Conservation (phyloP, 495 filamentous ascomycete species). For the Penicillium canariense region DNA sequence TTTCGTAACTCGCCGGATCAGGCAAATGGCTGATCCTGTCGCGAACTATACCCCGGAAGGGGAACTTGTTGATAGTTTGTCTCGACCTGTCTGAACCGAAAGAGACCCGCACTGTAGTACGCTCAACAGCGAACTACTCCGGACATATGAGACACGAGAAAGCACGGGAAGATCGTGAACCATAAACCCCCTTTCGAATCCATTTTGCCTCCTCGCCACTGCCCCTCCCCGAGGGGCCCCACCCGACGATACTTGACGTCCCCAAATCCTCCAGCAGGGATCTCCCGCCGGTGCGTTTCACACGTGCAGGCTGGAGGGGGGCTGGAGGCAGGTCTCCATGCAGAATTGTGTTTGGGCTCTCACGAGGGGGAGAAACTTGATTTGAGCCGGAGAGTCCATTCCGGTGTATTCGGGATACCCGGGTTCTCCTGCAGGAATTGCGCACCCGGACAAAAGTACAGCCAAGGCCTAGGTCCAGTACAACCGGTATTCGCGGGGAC, state of each 20-base stretch:
- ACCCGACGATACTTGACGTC: not conserved
- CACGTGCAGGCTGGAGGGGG: constrained; percentile 11
- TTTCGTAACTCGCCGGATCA: not conserved
- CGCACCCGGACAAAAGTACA: constrained; percentile 6
- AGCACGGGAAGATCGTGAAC: too few relatives aligned
- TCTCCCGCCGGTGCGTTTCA: constrained; percentile 17
- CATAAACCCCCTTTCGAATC: not conserved
- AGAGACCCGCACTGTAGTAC: too few relatives aligned
- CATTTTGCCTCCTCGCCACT: constrained; percentile 4
- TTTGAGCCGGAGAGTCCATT: not conserved
- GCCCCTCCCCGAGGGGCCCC: constrained; percentile 13
- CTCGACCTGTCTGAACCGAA: too few relatives aligned
- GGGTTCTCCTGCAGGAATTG: not conserved
- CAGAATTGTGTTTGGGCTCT: not conserved
- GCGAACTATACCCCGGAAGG: constrained; percentile 5
- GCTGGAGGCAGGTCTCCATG: not conserved
- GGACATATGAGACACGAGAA: too few relatives aligned
- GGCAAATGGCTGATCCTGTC: not conserved
- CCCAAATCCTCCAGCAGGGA: constrained; percentile 7
- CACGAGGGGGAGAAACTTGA: not conserved
- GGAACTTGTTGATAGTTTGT: not conserved
- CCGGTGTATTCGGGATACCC: not conserved
- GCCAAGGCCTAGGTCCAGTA: not conserved
- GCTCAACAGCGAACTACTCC: not conserved
- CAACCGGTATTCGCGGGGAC: not conserved